A percentile compares a stretch with the other conserved stretches of the same genome.
Conservation (phyloP, 768 basidiomycete genomes). For the Lactarius deliciosus region DNA sequence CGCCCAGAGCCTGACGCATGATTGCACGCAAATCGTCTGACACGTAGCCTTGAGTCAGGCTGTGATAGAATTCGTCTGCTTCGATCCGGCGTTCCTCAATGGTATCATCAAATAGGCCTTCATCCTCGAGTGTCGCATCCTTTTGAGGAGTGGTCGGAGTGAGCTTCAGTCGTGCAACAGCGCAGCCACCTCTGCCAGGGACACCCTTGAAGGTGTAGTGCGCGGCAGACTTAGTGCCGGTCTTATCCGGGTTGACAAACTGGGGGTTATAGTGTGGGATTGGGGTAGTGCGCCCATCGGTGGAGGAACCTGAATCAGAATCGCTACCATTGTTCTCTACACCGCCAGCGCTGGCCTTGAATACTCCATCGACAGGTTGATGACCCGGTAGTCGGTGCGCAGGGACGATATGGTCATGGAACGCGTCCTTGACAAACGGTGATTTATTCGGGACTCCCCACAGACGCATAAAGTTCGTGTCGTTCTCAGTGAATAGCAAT, state of each 20-base stretch:
- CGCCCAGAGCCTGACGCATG: conserved; percentile 92
- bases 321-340: conserved; percentile 25
- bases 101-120: conserved; percentile 82
- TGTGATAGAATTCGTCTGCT: conserved; percentile 93
- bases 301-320: conserved; percentile 44
- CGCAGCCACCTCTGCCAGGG: conserved; percentile 89
- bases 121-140: conserved; percentile 82
- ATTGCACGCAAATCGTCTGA: conserved; percentile 93
- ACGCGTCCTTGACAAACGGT: conserved; percentile 91
- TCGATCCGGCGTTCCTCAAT: conserved; percentile 91
- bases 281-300: conserved; percentile 47
- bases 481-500: conserved; percentile 93
- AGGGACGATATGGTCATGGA: conserved; percentile 95
- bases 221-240: conserved; percentile 90
- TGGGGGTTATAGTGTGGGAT: conserved; percentile 46
- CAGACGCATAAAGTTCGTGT: conserved; percentile 90
- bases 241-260: conserved; percentile 84
- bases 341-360: conserved; percentile 23
- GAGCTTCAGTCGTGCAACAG: conserved; percentile 90
- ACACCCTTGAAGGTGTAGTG: conserved; percentile 88
- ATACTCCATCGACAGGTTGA: conserved; percentile 23
- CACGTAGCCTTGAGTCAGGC: conserved; percentile 77
- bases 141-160: conserved; percentile 74
- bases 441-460: conserved; percentile 86
- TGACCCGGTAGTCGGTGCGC: conserved; percentile 65